These are phyloP conservation scores for Entamoeba dispar DNA, from an alignment of 208 protist genomes.

Conservation along the genomic window DNA sequence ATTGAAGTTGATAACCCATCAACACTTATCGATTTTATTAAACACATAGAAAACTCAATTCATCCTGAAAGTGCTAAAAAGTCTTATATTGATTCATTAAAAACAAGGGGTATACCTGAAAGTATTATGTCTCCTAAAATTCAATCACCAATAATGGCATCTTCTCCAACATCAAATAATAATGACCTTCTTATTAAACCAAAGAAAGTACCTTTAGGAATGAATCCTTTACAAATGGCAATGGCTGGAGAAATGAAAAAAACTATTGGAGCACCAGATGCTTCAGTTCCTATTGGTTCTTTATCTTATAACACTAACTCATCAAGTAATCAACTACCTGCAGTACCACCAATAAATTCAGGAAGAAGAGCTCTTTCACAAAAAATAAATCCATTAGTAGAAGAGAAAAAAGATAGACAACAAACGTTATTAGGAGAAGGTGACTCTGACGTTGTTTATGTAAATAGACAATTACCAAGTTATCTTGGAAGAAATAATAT, in stretches of 20 bases:
- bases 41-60: not conserved
- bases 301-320: no score
- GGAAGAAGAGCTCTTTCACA: not conserved
- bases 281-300: not conserved
- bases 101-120: not conserved
- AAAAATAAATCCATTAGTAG: not conserved
- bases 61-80: not conserved
- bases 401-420: not conserved
- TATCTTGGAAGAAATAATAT: not conserved
- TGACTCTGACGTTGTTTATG: not conserved
- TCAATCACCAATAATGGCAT: no score
- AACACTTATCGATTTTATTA: not conserved
- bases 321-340: not conserved
- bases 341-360: not conserved
- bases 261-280: not conserved
- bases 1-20: not conserved
- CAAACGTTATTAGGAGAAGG: not conserved
- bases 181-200: not conserved
- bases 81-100: not conserved
- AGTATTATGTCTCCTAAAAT: not conserved
- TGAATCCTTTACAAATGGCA: not conserved
- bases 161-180: not conserved
- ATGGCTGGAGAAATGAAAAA: not conserved
- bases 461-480: not conserved
- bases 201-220: not conserved